Base-by-base conservation (phyloP, 768 basidiomycete genomes). In the Pulveroboletus sp. region DNA sequence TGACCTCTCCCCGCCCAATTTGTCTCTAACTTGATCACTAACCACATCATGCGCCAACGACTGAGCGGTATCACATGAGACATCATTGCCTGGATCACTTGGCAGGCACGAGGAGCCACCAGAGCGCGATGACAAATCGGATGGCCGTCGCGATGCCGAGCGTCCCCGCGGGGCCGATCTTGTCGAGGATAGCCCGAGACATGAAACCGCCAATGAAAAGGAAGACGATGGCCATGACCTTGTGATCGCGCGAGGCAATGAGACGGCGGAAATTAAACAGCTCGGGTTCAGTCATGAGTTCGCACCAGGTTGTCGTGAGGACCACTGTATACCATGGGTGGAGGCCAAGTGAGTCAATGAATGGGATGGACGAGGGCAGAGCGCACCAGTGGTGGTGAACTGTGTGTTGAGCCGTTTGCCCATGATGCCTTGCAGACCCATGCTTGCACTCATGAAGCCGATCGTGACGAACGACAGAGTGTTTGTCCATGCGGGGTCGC, bases 251-350 rank as follows among this genome's bases (percentile, higher is more conserved):
- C 1, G 82, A 73, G 9, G 63, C 63, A 53, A 86, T 76, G 43
- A 68, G 69, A 43, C 76, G 71, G 34, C 75, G 74, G 39, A 79
- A 48, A 22, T 74, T 60, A 74, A 93, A 86, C 19, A 94, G 78
- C 40, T 79, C 68, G 0, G 90, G 90, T 64, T 91, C 89, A 43
- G 83, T 83, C 76, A 88, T 77, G 41, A 93, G 79, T 59, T 93
- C 91, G 56, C 90, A 89, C 89, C 89, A 93, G 49, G 91, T 79
- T 16, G 87, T 89, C 14, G 91, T 93, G 10, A 93, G 74, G 37
- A 92, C 88, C 55, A 91, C 88, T 82, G 63, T 19, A 34, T 16
- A n/a, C n/a, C n/a, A n/a, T n/a, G n/a, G n/a, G n/a, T n/a, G n/a
- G n/a, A 22, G 20, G 22, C 17, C 10, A 37, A 9, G 50, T 59